phyloP scores from a whole-genome alignment of 805 yeast genomes.

The Kodamaea lidongshanica region DNA sequence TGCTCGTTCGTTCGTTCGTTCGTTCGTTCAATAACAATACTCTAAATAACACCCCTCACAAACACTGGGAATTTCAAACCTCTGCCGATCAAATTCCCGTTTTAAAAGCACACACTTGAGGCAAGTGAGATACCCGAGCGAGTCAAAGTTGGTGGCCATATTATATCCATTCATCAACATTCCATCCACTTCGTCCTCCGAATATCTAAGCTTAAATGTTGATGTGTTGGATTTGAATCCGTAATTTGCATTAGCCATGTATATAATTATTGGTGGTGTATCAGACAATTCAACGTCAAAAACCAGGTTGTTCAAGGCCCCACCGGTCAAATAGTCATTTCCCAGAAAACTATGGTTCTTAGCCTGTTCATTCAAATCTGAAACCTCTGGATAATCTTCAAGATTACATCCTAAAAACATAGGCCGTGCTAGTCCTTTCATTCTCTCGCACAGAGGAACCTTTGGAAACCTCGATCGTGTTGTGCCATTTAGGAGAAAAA shows the following conservation, averaged over 20 bases:
- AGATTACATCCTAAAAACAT: slow-evolving; percentile 41
- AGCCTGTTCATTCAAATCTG: neutral
- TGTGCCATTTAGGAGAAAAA: slow-evolving; percentile 6
- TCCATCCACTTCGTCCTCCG: slow-evolving; percentile 32
- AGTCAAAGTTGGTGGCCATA: slow-evolving; percentile 43
- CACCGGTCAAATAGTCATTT: slow-evolving; percentile 17
- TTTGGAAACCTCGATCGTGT: slow-evolving; percentile 27
- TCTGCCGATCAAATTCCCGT: slow-evolving; percentile 40
- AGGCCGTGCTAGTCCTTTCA: slow-evolving; percentile 24
- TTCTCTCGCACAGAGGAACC: slow-evolving; percentile 22
- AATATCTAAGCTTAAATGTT: slow-evolving; percentile 52
- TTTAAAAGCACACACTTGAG: slow-evolving; percentile 54
- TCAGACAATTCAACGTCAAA: too few relatives aligned
- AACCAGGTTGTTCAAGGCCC: too few relatives aligned
- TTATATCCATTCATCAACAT: slow-evolving; percentile 50
- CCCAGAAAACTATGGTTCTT: slow-evolving; percentile 1
- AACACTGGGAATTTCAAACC: slow-evolving; percentile 10
- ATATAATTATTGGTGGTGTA: slow-evolving; percentile 54
- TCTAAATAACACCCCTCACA: slow-evolving; percentile 15
- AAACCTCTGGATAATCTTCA: slow-evolving; percentile 21
- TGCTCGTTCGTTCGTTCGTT: too few relatives aligned
- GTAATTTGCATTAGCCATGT: slow-evolving; percentile 41
- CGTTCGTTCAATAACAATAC: slow-evolving; percentile 23
- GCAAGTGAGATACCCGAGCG: slow-evolving; percentile 39
- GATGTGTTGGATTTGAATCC: slow-evolving; percentile 48